Evolutionary conservation across 345 rosid genomes (phyloP), one percentile per base, ranked within the genome.

Genomic region (Populus davidiana): DNA sequence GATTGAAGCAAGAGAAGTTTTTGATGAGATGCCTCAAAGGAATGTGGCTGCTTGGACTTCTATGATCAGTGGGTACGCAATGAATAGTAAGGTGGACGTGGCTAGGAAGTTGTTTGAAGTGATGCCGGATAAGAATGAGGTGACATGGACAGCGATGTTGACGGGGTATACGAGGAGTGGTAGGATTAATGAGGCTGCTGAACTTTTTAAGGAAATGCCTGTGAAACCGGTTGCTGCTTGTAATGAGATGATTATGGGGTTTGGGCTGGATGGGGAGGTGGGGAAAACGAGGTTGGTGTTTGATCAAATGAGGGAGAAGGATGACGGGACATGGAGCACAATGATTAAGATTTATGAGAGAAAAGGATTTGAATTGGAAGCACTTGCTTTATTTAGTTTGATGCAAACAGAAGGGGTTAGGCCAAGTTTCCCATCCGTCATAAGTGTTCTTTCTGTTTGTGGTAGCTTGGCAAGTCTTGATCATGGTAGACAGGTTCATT

Each of bases 101-200:
- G 97, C 91, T 68, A 86, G 97, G 85, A 92, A 94, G 88, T 87
- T 94, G 65, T 92, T 94, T 75, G 97, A 91, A 81, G 96, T 92
- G 71, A 91, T 91, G 93, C 92, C 97, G 0, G 90, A 84, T 81
- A 94, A 88, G 83, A 92, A 90, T 71, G 94, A 94, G 83, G 90
- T 92, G 69, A 85, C 94, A 0, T 92, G 94, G 97, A 92, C 95
- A 0, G 89, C 92, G 1, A 94, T 94, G 95, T 83, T 92, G 83
- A 83, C 85, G 83, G 97, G 97, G 7, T 94, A 94, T 86, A 90
- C 89, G 0, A 78, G 85, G 54, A 77, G 86, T 76, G 94, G 90
- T 66, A 85, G 97, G 84, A 86, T 90, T 66, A 70, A 84, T 43
- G 98, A 91, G 18, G 97, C 97, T 63, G 89, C 82, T 4, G 79